Conservation (phyloP, 2,329 filamentous ascomycete species). For the Albophoma yamanashiensis region DNA sequence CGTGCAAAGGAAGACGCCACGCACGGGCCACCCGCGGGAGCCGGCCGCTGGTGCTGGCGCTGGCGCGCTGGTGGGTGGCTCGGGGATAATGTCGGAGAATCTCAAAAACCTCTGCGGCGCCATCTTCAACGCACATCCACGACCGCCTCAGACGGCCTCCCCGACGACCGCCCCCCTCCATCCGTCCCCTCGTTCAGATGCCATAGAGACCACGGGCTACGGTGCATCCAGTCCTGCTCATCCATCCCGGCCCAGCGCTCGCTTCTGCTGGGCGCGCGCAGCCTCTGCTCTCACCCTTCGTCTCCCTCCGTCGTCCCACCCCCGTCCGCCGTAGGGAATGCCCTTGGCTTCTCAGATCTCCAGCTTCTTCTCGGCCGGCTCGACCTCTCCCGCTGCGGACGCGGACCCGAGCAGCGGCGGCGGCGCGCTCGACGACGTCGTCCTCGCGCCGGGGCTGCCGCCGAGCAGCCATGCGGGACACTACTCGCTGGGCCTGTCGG, state of each 20-base stretch:
- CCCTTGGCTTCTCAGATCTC: slow-evolving; percentile 5
- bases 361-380: slow-evolving; percentile 1
- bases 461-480: slow-evolving; percentile 22
- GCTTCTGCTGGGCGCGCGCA: not conserved
- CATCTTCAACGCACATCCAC: not conserved
- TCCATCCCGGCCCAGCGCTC: not conserved
- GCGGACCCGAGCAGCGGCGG: slow-evolving; percentile 3
- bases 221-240: not conserved
- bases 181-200: not conserved
- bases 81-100: not conserved
- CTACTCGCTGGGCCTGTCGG: slow-evolving; percentile 13
- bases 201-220: not conserved
- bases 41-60: not conserved
- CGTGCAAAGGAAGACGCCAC: not conserved
- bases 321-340: slow-evolving; percentile 1
- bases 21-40: not conserved
- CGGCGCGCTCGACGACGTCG: slow-evolving; percentile 2
- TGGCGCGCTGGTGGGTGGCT: not conserved
- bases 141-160: not conserved
- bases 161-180: not conserved
- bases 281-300: not conserved
- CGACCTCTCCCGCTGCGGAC: slow-evolving; percentile 5
- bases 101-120: not conserved
- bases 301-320: not conserved
- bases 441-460: slow-evolving; percentile 3